phyloP scores from a whole-genome alignment of 768 basidiomycete species.

The Holtermannia corniformis region DNA sequence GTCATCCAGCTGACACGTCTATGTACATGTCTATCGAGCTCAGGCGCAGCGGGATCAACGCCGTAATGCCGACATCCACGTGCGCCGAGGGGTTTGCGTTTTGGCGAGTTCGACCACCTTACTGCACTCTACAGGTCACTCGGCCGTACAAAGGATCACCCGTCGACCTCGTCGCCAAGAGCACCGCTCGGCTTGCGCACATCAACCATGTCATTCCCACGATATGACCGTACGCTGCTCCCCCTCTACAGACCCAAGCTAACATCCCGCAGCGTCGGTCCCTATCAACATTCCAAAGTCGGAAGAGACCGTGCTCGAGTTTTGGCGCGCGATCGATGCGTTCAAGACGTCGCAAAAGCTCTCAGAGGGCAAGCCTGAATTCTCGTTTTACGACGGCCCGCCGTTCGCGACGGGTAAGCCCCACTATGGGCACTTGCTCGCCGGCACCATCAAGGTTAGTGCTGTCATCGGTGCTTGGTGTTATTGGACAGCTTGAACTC shows the following conservation, averaged over 20 bases:
- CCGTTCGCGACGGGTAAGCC: slow-evolving; percentile 96
- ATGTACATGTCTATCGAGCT: too few species aligned
- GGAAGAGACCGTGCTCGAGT: slow-evolving; percentile 66
- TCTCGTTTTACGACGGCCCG: slow-evolving; percentile 92
- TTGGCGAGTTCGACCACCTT: too few species aligned
- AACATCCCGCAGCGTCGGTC: slow-evolving; percentile 13
- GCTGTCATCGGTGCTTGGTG: too few species aligned
- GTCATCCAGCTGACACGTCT: too few species aligned
- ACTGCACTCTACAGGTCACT: too few species aligned
- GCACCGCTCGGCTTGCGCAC: too few species aligned
- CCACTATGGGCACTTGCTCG: slow-evolving; percentile 88
- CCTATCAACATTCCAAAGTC: slow-evolving; percentile 37
- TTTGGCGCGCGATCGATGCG: slow-evolving; percentile 95
- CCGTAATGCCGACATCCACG: too few species aligned
- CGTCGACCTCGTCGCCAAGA: too few species aligned
- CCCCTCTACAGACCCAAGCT: neutral
- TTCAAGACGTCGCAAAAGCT: slow-evolving; percentile 90
- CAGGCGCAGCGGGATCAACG: too few species aligned
- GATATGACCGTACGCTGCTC: neutral
- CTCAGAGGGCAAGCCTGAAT: slow-evolving; percentile 81
- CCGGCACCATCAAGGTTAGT: slow-evolving; percentile 45
- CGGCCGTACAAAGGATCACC: too few species aligned
- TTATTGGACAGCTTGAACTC: too few species aligned
- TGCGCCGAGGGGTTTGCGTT: too few species aligned
- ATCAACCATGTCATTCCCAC: neutral